Percentiles rank a stretch among this genome's conserved stretches.
Conservation (phyloP, 176 grass and related monocot species). For the Rhynchospora pubera region DNA sequence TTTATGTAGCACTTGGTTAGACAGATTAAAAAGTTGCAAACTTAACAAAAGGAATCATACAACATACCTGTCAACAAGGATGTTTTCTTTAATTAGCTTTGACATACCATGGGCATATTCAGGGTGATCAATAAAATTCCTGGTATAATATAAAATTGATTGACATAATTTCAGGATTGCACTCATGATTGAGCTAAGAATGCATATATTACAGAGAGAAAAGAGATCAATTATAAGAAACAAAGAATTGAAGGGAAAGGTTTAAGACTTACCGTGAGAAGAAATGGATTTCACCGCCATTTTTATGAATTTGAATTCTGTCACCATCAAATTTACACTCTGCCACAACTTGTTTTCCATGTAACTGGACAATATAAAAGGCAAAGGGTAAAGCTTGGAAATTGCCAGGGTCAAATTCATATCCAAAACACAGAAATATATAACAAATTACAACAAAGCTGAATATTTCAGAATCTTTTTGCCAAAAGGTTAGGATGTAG, state of each 20-base stretch:
- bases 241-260: background rate
- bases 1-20: background rate
- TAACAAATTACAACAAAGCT: background rate
- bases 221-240: conserved; percentile 12
- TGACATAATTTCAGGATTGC: conserved; percentile 6
- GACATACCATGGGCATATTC: conserved; percentile 74
- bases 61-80: conserved; percentile 64
- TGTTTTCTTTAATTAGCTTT: conserved; percentile 66
- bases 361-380: conserved; percentile 38
- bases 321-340: conserved; percentile 98
- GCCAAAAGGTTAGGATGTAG: background rate
- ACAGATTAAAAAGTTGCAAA: background rate
- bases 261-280: conserved; percentile 68
- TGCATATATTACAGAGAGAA: conserved; percentile 13
- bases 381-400: conserved; percentile 15
- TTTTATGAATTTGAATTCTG: conserved; percentile 97
- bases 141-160: conserved; percentile 32
- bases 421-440: conserved; percentile 20
- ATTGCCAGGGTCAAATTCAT: conserved; percentile 6
- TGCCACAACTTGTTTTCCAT: conserved; percentile 76
- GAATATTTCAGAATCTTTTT: background rate
- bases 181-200: conserved; percentile 3
- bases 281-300: conserved; percentile 83
- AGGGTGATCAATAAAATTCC: conserved; percentile 84
- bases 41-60: background rate